Evolutionary conservation across 305 asterid genomes (phyloP).

Genomic region (Fraxinus latifolia): DNA sequence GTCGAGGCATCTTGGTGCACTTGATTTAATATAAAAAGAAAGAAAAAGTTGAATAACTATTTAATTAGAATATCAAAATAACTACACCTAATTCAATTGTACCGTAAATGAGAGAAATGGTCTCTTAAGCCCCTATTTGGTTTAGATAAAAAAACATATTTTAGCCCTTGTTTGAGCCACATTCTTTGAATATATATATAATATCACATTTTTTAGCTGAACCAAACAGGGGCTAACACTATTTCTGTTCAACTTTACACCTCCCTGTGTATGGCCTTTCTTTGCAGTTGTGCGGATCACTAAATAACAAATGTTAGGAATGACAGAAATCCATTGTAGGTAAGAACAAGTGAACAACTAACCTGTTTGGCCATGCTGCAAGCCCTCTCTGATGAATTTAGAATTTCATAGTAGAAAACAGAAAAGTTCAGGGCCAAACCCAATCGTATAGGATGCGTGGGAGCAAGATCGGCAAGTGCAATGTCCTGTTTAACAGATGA

Average conservation of each 20-base stretch:
- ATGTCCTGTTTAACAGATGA: slow-evolving; percentile 37
- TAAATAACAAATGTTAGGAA: neutral
- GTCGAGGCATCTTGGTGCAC: slow-evolving; percentile 2
- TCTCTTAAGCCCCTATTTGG: neutral
- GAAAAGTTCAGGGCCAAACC: slow-evolving; percentile 68
- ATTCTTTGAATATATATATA: too few relatives aligned
- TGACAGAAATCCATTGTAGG: neutral
- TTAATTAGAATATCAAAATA: neutral
- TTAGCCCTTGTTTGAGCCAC: too few relatives aligned
- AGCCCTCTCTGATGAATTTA: slow-evolving; percentile 60
- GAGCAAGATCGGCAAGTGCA: slow-evolving; percentile 57
- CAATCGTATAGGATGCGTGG: slow-evolving; percentile 68
- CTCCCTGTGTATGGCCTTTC: neutral
- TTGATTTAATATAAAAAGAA: neutral
- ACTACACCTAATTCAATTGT: neutral
- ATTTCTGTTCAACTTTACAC: neutral
- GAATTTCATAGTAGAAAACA: slow-evolving; percentile 62
- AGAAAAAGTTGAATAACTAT: neutral
- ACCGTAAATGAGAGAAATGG: neutral
- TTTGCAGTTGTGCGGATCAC: neutral
- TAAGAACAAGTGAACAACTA: slow-evolving; percentile 11
- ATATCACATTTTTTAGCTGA: neutral
- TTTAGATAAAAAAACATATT: too few relatives aligned
- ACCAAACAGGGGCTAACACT: neutral
- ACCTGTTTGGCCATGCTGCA: slow-evolving; percentile 73